Evolutionary conservation across 306 rosid genomes (phyloP), one percentile per base, ranked within the genome.

Genomic region (Trifolium pratense): DNA sequence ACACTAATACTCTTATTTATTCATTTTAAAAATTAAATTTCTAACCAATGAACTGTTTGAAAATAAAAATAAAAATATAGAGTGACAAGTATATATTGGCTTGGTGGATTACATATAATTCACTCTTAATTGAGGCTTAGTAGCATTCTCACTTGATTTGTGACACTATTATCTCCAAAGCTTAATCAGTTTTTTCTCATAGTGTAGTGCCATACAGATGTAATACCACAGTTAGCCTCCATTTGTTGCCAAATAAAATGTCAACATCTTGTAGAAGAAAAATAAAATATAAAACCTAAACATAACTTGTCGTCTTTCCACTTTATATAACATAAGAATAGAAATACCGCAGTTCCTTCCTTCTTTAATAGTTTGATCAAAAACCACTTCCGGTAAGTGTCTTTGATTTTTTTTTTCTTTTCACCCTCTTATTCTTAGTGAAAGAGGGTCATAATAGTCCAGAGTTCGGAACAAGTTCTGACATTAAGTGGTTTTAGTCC

Each of bases 331-430:
- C n/a, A n/a, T n/a, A n/a, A n/a, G n/a, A 53, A 56, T 21, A 29
- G 65, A 59, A 59, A 59, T 29, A 59, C 21, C 65, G 13, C 29
- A 59, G 13, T 15, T 31, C 40, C 65, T 59, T 26, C 65, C 21
- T 59, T 59, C 6, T 26, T 59, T 3, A 29, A 5, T 14, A 18
- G 65, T 29, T 59, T 29, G 10, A 13, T 59, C 5, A 26, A 18
- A 52, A 58, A 59, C 65, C 65, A 29, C 40, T 59, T 21, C 31
- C 21, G 21, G 32, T 46, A 48, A 48, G 21, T 49, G 32, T 32
- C n/a, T 21, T 49, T 49, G 21, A 48, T n/a, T n/a, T n/a, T n/a
- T n/a, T n/a, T n/a, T n/a, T n/a, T n/a, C n/a, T n/a, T n/a, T n/a
- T n/a, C n/a, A n/a, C n/a, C n/a, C n/a, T n/a, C n/a, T n/a, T n/a